Evolutionary conservation across 148 eudicot genomes (phyloP), one percentile per base, ranked within the genome.

Genomic region (Cornus kousa): DNA sequence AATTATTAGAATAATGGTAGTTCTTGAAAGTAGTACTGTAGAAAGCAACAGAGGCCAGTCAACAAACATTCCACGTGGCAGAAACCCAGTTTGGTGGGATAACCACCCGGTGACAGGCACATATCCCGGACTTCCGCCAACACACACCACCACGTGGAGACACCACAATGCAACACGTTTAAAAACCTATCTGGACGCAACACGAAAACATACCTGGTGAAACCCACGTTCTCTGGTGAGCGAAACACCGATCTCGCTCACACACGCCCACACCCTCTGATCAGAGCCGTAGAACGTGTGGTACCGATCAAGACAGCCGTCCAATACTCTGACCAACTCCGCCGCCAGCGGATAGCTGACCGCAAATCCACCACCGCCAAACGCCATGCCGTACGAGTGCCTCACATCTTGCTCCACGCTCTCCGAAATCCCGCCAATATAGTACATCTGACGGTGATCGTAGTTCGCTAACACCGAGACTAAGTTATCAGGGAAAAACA

Each of bases 321-420:
- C 97, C 82, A 95, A 76, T 9, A 80, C 74, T n/a, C 59, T 31
- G 0, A 64, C 87, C 33, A 95, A 69, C 73, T 88, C 87, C 64
- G 80, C 87, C 5, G 97, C 99, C 11, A 95, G 71, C 0, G 88
- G 80, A 32, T 88, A 90, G 59, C 99, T 95, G 13, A 95, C 79
- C 7, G 99, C 99, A 24, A 91, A 88, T 5, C 99, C 99, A 0
- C 97, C 99, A 0, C 99, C 99, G 3, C 99, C 99, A 74, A 90
- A 95, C 22, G 92, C 97, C 86, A 92, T 95, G 1, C 57, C 91
- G 74, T 93, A 93, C 69, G 97, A 85, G 77, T 93, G 97, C 89
- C 87, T 81, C 77, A 79, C 89, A 39, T 89, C 85, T 50, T 91
- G 97, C 82, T 95, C 99, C 70, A 93, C 97, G 55, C 99, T 95